Evolutionary conservation across 23 red algal species (phyloP), one percentile per base, ranked within the genome.

Genomic region (Gracilaria gracilis): DNA sequence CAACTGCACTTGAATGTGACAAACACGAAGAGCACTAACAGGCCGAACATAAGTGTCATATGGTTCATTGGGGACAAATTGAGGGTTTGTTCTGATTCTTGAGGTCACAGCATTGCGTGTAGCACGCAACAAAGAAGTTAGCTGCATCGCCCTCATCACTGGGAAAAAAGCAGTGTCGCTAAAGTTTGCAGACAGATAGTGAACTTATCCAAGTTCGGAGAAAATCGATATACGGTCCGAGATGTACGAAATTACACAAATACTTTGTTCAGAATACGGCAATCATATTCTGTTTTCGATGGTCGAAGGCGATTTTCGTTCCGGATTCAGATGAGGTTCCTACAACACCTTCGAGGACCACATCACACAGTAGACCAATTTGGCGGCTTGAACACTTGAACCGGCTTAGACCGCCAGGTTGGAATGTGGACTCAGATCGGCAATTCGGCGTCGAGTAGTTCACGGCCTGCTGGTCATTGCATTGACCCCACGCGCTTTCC

Each of bases 31-130:
- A 77, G 42, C 34, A 50, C 34, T 77, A 46, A 25, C 3, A 5
- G 42, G 28, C 9, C 72, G 72, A 25, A 51, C 40, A 29, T 28
- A 31, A 49, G 72, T 28, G 2, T 1, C 38, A 51, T 77, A 51
- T 77, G 72, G 20, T 50, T 29, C 38, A 51, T 25, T 51, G 35
- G 72, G 72, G 39, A 51, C 72, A 31, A 49, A 77, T 50, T 51
- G 39, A 77, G 72, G 42, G 25, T 77, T 29, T 31, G 39, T 49
- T 51, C 23, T 51, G 25, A 77, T 50, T 77, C 72, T 77, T 25
- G 72, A 50, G 16, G n/a, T 1, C 27, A 31, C 72, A 49, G 21
- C 38, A 49, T 31, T 77, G 20, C 72, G 38, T 39, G 38, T 51
- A 25, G 23, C 39, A 31, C 42, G 72, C 72, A 77, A 20, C 72